These are phyloP conservation scores for Paramarasmius palmivorus DNA, from an alignment of 1,284 basidiomycete genomes.

Conservation along the genomic window DNA sequence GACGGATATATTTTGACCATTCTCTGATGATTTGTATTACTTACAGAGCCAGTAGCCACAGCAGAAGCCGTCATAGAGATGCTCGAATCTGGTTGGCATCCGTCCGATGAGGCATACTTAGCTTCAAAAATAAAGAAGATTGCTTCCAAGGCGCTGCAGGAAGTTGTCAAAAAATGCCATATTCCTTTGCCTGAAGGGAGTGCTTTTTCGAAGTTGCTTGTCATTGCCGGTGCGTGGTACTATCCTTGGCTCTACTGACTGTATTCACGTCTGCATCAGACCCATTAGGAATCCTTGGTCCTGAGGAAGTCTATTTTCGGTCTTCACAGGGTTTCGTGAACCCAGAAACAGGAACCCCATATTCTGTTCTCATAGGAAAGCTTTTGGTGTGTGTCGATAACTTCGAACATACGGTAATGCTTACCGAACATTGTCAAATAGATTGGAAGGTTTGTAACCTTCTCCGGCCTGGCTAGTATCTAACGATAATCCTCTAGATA, in stretches of 20 bases:
- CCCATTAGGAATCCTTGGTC: conserved; percentile 51
- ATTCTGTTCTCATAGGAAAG: conserved; percentile 47
- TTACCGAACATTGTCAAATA: too few species aligned
- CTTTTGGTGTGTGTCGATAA: conserved; percentile 48
- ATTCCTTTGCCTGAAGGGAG: conserved; percentile 52
- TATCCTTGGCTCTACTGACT: too few species aligned
- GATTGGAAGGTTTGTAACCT: too few species aligned
- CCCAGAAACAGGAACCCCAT: conserved; percentile 38
- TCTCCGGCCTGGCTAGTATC: too few species aligned
- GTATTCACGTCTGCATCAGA: too few species aligned
- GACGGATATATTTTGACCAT: too few species aligned
- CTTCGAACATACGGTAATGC: too few species aligned
- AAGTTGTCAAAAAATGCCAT: conserved; percentile 51
- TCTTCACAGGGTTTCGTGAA: conserved; percentile 46
- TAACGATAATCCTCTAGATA: too few species aligned
- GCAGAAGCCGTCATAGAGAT: conserved; percentile 56
- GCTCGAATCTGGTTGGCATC: conserved; percentile 64
- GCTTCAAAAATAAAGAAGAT: conserved; percentile 50
- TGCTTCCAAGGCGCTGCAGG: conserved; percentile 42
- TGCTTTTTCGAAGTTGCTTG: conserved; percentile 56
- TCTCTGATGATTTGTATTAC: background rate
- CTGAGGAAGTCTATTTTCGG: conserved; percentile 55
- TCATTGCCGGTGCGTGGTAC: conserved; percentile 61
- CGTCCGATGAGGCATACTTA: conserved; percentile 35
- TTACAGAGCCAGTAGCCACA: conserved; percentile 37